Conservation (phyloP, 441 rosid species). For the Hypseocharis bilobata region DNA sequence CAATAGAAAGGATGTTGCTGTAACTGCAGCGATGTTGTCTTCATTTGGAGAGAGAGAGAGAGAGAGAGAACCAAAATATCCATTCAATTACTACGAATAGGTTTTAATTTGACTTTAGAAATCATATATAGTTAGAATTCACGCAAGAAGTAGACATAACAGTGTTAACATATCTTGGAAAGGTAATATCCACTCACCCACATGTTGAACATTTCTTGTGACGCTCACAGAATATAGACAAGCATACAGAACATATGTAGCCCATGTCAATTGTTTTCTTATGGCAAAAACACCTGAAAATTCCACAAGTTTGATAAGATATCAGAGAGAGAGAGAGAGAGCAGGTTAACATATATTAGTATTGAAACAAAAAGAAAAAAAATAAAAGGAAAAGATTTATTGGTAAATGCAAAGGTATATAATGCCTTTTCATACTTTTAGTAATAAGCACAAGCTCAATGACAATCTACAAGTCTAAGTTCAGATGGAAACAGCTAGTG, state of each 20-base stretch:
- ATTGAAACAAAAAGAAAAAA: too few species aligned
- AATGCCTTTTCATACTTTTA: too few species aligned
- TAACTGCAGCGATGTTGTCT: too few species aligned
- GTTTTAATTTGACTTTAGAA: not conserved
- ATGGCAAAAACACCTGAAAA: slow-evolving; percentile 89
- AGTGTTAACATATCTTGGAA: not conserved
- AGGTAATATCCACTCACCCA: slow-evolving; percentile 46
- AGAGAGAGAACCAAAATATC: not conserved
- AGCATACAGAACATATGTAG: slow-evolving; percentile 84
- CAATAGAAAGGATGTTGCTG: not conserved
- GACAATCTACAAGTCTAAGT: too few species aligned
- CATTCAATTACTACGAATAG: not conserved
- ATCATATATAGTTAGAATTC: not conserved
- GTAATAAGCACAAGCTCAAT: too few species aligned
- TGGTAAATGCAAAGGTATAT: too few species aligned
- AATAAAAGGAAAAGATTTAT: not conserved
- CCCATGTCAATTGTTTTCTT: slow-evolving; percentile 94
- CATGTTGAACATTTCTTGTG: slow-evolving; percentile 88
- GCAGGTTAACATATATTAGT: not conserved
- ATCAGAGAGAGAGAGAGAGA: not conserved
- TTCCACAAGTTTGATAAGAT: slow-evolving; percentile 16
- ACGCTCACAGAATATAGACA: slow-evolving; percentile 86
- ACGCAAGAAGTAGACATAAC: slow-evolving; percentile 1
- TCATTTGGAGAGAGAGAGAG: not conserved
- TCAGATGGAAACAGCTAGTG: too few species aligned